These are phyloP conservation scores for Trichoderma sp. DNA, from an alignment of 2,329 filamentous ascomycete species.

Conservation along the genomic window DNA sequence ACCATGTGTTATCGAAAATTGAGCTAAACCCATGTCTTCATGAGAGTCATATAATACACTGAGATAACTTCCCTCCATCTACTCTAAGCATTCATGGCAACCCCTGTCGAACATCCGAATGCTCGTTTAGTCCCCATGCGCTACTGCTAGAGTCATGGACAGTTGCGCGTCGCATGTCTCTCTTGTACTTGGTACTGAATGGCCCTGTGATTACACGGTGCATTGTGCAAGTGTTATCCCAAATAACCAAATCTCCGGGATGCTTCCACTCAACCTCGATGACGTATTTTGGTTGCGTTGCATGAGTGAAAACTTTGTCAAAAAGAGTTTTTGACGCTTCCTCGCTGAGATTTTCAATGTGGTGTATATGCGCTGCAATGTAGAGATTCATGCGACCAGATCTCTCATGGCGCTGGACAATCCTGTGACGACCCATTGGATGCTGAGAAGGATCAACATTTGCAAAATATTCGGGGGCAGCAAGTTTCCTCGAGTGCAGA, in stretches of 20 bases:
- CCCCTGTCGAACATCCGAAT: not conserved
- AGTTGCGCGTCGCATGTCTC: conserved; percentile 56
- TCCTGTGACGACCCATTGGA: conserved; percentile 44
- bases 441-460: conserved; percentile 41
- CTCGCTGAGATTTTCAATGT: conserved; percentile 43
- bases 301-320: conserved; percentile 45
- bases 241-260: conserved; percentile 38
- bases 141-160: conserved; percentile 46
- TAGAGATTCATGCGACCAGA: conserved; percentile 53
- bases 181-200: conserved; percentile 46
- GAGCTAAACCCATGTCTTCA: not conserved
- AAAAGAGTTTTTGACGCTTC: conserved; percentile 38
- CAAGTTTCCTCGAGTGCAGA: conserved; percentile 51
- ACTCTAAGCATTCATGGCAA: not conserved
- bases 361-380: conserved; percentile 51
- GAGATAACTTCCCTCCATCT: not conserved
- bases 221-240: conserved; percentile 58
- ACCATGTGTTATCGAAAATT: too few relatives aligned
- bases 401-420: conserved; percentile 51
- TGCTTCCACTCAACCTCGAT: conserved; percentile 29
- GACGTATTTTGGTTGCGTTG: conserved; percentile 46
- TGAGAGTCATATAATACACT: not conserved
- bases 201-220: conserved; percentile 49
- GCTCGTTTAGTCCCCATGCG: conserved; percentile 39
- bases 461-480: conserved; percentile 46